phyloP scores from a whole-genome alignment of 148 eudicot species.

The Beta vulgaris region DNA sequence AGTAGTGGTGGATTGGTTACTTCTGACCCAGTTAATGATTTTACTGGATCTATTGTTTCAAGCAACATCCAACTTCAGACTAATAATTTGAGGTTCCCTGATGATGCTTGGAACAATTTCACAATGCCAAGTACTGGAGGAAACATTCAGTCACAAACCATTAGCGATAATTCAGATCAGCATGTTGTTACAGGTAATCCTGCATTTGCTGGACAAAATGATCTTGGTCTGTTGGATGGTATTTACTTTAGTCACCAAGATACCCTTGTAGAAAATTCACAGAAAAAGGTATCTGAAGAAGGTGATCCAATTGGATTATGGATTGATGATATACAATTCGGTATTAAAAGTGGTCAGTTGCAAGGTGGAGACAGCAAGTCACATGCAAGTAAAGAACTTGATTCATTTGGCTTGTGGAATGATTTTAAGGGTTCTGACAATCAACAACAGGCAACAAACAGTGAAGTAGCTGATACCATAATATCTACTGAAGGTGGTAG shows the following conservation, averaged over 20 bases:
- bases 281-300: conserved; percentile 13
- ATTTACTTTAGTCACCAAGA: conserved; percentile 6
- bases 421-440: conserved; percentile 34
- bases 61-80: conserved; percentile 8
- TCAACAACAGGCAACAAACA: conserved; percentile 16
- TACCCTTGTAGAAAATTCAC: conserved; percentile 4
- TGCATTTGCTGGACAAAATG: conserved; percentile 22
- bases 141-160: background rate
- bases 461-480: conserved; percentile 21
- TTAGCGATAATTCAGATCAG: conserved; percentile 14
- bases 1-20: conserved; percentile 3
- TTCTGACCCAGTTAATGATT: conserved; percentile 30
- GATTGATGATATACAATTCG: conserved; percentile 33
- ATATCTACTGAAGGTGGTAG: conserved; percentile 26
- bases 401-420: conserved; percentile 51
- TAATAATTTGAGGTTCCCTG: conserved; percentile 4
- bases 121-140: conserved; percentile 15
- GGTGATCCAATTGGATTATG: conserved; percentile 46
- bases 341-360: conserved; percentile 18
- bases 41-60: conserved; percentile 13
- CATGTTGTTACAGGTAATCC: conserved; percentile 15
- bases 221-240: conserved; percentile 20
- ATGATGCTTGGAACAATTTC: conserved; percentile 29
- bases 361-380: conserved; percentile 15
- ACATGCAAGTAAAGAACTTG: conserved; percentile 29